phyloP scores from a whole-genome alignment of 306 rosid genomes.

The Boehmeria nivea region DNA sequence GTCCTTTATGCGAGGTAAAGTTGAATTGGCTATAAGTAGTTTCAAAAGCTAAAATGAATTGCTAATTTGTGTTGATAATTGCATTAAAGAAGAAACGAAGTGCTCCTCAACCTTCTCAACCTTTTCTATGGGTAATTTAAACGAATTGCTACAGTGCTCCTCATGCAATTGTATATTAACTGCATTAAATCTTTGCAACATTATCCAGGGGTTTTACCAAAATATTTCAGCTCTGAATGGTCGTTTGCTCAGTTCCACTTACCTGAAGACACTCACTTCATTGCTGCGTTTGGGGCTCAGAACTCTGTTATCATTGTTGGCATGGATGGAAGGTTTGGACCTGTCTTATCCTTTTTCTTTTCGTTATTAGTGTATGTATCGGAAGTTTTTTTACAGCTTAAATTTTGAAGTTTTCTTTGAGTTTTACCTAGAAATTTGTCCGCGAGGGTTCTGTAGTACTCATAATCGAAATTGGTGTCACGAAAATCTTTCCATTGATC shows the following conservation, averaged over 20 bases:
- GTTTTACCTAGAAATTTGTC: slow-evolving; percentile 3
- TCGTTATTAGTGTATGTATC: neutral
- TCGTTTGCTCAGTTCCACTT: slow-evolving; percentile 87
- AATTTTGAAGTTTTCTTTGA: neutral
- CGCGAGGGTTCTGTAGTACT: neutral
- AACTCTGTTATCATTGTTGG: slow-evolving; percentile 63
- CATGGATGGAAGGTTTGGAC: slow-evolving; percentile 81
- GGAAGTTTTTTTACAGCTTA: neutral
- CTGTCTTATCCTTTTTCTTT: neutral
- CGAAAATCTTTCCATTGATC: too few relatives aligned
- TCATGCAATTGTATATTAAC: too few relatives aligned
- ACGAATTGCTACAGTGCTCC: too few relatives aligned
- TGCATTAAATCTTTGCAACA: slow-evolving; percentile 9
- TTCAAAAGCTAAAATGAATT: too few relatives aligned
- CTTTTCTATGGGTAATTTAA: neutral
- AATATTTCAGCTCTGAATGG: slow-evolving; percentile 98
- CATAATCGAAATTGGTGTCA: too few relatives aligned
- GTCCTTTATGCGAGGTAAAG: slow-evolving; percentile 87
- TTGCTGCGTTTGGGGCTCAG: slow-evolving; percentile 85
- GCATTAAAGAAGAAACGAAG: neutral
- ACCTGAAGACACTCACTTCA: slow-evolving; percentile 61
- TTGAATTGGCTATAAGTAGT: neutral
- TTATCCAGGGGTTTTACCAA: slow-evolving; percentile 73
- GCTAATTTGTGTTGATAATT: slow-evolving; percentile 14
- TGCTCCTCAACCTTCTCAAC: slow-evolving; percentile 12